These are phyloP conservation scores for Capsella bursapastoris DNA, from an alignment of 345 rosid species.

Conservation along the genomic window DNA sequence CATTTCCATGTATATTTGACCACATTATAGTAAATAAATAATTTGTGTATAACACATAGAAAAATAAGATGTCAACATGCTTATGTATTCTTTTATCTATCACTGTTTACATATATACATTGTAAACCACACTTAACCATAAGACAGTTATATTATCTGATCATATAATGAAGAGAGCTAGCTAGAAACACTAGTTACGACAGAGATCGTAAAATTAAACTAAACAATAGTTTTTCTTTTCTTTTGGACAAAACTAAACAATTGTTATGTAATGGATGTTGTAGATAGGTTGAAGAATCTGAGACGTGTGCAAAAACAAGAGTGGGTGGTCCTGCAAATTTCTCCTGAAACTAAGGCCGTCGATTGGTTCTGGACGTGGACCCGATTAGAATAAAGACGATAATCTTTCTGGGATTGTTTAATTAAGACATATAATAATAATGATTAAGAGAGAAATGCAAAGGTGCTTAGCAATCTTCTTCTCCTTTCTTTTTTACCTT, in stretches of 20 bases:
- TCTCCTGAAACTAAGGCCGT: constrained; percentile 48
- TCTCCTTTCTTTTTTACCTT: not conserved
- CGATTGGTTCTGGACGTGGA: constrained; percentile 24
- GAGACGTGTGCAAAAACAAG: constrained; percentile 22
- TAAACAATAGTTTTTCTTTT: no score
- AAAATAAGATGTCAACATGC: not conserved
- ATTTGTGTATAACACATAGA: not conserved
- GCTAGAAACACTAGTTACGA: no score
- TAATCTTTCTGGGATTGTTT: constrained; percentile 23
- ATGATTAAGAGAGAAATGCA: not conserved
- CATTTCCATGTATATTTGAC: not conserved
- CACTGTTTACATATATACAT: not conserved
- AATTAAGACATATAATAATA: not conserved
- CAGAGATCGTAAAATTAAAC: no score
- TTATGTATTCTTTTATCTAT: not conserved
- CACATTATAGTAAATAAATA: not conserved
- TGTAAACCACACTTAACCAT: not conserved
- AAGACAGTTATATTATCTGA: no score
- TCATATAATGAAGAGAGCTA: no score
- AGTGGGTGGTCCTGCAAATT: constrained; percentile 31
- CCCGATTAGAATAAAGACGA: constrained; percentile 23
- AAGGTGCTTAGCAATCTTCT: constrained; percentile 41
- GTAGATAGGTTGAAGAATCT: constrained; percentile 34
- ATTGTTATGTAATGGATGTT: not conserved
- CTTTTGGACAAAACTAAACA: no score